A percentile compares a stretch with the other conserved stretches of the same genome.
Conservation (phyloP, 495 filamentous ascomycete species). For the Aspergillus mulundensis region DNA sequence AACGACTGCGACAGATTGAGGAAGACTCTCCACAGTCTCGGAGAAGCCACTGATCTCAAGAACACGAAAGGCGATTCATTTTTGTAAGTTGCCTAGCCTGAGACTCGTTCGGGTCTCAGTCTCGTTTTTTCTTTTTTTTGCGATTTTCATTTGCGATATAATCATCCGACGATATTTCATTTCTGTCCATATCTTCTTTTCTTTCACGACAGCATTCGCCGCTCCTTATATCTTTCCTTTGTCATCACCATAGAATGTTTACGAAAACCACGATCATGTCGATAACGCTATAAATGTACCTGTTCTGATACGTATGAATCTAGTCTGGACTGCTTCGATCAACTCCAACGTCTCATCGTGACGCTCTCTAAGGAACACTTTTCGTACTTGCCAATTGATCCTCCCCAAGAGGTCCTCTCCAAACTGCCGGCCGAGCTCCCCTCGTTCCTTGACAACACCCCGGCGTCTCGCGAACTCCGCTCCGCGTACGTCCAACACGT, state of each 20-base stretch:
- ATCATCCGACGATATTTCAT: slow-evolving; percentile 8
- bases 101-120: slow-evolving; percentile 19
- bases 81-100: slow-evolving; percentile 53
- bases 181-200: slow-evolving; percentile 9
- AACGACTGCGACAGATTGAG: slow-evolving; percentile 54
- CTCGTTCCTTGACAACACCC: slow-evolving; percentile 50
- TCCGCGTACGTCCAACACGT: slow-evolving; percentile 58
- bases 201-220: slow-evolving; percentile 17
- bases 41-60: slow-evolving; percentile 57
- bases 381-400: slow-evolving; percentile 52
- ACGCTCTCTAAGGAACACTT: slow-evolving; percentile 57
- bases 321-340: slow-evolving; percentile 57
- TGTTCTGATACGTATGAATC: slow-evolving; percentile 42
- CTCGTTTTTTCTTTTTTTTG: slow-evolving; percentile 18
- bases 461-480: slow-evolving; percentile 52
- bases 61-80: slow-evolving; percentile 56
- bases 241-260: slow-evolving; percentile 30
- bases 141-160: background rate
- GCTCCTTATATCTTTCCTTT: slow-evolving; percentile 16
- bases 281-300: slow-evolving; percentile 38
- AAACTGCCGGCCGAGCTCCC: slow-evolving; percentile 54
- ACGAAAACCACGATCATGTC: slow-evolving; percentile 29
- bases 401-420: slow-evolving; percentile 48
- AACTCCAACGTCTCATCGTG: slow-evolving; percentile 55
- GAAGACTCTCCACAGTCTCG: slow-evolving; percentile 54